Percentiles rank a stretch among this genome's conserved stretches.
Conservation (phyloP, 83 land plant species). For the Isoetes engelmannii region DNA sequence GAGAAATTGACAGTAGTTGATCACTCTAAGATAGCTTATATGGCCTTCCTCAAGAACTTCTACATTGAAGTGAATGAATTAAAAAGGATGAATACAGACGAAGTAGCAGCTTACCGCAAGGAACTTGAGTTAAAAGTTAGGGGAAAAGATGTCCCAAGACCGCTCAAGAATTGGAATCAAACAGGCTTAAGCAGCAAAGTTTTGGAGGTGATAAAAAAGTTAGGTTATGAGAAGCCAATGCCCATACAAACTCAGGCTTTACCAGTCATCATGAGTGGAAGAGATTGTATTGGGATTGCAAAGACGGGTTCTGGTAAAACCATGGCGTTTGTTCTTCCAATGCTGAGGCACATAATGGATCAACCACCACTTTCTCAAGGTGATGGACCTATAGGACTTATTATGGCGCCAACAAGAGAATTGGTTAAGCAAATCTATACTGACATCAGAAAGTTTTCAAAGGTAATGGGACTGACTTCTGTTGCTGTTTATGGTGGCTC, state of each 20-base stretch:
- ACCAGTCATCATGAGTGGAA: slow-evolving; percentile 92
- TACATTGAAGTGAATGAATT: slow-evolving; percentile 90
- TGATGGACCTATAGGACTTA: slow-evolving; percentile 93
- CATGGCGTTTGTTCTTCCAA: slow-evolving; percentile 89
- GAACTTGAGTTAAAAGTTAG: slow-evolving; percentile 81
- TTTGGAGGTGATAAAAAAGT: slow-evolving; percentile 77
- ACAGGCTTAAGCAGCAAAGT: slow-evolving; percentile 72
- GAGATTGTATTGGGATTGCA: slow-evolving; percentile 95
- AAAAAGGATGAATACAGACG: slow-evolving; percentile 67
- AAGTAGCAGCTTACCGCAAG: slow-evolving; percentile 67
- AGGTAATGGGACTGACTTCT: slow-evolving; percentile 69
- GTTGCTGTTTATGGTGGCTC: slow-evolving; percentile 98
- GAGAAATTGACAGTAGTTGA: slow-evolving; percentile 87
- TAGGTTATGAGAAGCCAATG: slow-evolving; percentile 86
- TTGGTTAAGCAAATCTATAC: slow-evolving; percentile 92
- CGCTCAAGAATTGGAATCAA: slow-evolving; percentile 88
- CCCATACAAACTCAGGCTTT: slow-evolving; percentile 88
- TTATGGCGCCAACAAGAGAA: slow-evolving; percentile 99
- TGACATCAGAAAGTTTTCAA: slow-evolving; percentile 87
- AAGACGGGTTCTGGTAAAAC: slow-evolving; percentile 97
- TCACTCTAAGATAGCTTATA: slow-evolving; percentile 78
- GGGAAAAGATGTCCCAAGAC: slow-evolving; percentile 94
- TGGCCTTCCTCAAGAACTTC: slow-evolving; percentile 72
- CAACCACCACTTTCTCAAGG: slow-evolving; percentile 82
- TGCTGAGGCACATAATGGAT: slow-evolving; percentile 95